Conservation (phyloP, 1,139 yeast species). For the Debaryomycetaceae sp. region DNA sequence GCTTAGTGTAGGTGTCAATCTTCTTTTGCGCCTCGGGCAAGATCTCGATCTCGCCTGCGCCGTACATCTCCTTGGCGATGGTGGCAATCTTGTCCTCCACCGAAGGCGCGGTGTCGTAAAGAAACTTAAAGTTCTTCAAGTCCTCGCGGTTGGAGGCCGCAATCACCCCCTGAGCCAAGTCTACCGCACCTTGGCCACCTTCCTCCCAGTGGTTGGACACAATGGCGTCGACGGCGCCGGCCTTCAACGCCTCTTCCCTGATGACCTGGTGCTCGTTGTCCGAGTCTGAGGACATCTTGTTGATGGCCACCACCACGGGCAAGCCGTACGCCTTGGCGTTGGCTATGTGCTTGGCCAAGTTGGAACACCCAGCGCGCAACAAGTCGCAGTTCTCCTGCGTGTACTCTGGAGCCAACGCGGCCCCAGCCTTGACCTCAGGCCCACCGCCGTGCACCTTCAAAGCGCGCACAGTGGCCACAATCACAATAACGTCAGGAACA, state of each 20-base stretch:
- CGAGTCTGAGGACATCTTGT: slow-evolving; percentile 84
- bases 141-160: slow-evolving; percentile 56
- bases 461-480: slow-evolving; percentile 97
- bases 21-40: slow-evolving; percentile 81
- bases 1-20: slow-evolving; percentile 77
- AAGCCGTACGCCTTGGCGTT: slow-evolving; percentile 85
- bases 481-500: slow-evolving; percentile 86
- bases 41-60: slow-evolving; percentile 86
- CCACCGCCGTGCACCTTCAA: slow-evolving; percentile 98
- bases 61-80: slow-evolving; percentile 90
- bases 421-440: slow-evolving; percentile 95
- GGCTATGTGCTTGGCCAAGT: slow-evolving; percentile 84
- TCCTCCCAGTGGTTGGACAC: slow-evolving; percentile 97
- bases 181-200: slow-evolving; percentile 94
- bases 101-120: slow-evolving; percentile 66
- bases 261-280: slow-evolving; percentile 81
- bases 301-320: slow-evolving; percentile 95
- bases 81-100: slow-evolving; percentile 80
- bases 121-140: slow-evolving; percentile 54
- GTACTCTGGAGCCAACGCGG: slow-evolving; percentile 83
- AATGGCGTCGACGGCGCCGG: slow-evolving; percentile 95
- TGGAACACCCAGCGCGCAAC: slow-evolving; percentile 79
- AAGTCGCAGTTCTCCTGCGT: slow-evolving; percentile 82
- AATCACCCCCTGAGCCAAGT: slow-evolving; percentile 81
- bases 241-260: slow-evolving; percentile 76